phyloP scores from a whole-genome alignment of 1,284 basidiomycete species.

The Wallemia ichthyophaga region DNA sequence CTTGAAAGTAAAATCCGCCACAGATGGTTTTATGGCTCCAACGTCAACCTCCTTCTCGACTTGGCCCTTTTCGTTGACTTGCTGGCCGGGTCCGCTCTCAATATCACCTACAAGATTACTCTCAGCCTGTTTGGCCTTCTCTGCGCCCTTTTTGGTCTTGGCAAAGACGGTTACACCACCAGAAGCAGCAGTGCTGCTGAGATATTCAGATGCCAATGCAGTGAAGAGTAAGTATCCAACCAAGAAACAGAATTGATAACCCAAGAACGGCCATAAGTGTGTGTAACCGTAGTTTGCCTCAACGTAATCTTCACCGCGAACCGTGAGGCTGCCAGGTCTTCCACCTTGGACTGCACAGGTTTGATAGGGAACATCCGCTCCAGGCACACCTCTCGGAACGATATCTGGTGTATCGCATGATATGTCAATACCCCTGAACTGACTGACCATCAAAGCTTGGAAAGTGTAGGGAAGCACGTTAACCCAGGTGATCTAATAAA shows the following conservation, averaged over 20 bases:
- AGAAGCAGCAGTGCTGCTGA: background rate
- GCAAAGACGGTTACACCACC: background rate
- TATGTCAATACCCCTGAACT: conserved; percentile 14
- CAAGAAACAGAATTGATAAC: conserved; percentile 23
- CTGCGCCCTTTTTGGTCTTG: background rate
- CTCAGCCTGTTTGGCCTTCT: background rate
- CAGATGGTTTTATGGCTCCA: conserved; percentile 7
- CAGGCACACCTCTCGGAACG: conserved; percentile 4
- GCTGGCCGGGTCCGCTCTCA: background rate
- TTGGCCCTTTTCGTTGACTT: conserved; percentile 6
- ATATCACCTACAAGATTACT: background rate
- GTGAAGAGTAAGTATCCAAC: conserved; percentile 24
- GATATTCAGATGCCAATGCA: background rate
- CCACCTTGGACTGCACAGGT: conserved; percentile 20
- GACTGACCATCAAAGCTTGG: conserved; percentile 21
- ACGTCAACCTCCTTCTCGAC: conserved; percentile 14
- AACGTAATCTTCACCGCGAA: conserved; percentile 25
- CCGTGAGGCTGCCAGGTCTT: conserved; percentile 13
- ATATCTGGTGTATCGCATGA: background rate
- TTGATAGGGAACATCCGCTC: conserved; percentile 9
- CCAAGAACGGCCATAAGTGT: conserved; percentile 10
- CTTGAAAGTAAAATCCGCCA: conserved; percentile 2
- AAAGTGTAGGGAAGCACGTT: conserved; percentile 11
- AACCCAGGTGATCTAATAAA: background rate
- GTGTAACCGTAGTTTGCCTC: conserved; percentile 29